Conservation (phyloP, 176 grass and related monocot genomes). For the Carex littledalei region DNA sequence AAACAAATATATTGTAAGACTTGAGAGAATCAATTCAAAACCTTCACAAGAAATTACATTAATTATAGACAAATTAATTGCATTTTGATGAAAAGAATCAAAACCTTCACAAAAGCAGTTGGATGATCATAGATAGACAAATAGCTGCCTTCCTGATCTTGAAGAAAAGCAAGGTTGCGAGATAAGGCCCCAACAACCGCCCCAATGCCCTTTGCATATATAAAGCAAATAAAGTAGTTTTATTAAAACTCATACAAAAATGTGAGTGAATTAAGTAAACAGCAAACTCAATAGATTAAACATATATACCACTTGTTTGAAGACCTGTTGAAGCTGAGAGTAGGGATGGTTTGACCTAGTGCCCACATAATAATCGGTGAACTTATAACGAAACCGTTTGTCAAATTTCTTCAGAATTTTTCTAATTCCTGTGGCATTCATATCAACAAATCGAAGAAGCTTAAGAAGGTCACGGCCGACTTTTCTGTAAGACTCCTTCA, state of each 20-base stretch:
- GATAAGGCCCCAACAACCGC: constrained; percentile 89
- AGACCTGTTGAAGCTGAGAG: constrained; percentile 86
- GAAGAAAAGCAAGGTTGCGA: constrained; percentile 70
- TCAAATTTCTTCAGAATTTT: constrained; percentile 98
- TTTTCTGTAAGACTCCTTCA: constrained; percentile 58
- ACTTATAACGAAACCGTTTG: constrained; percentile 72
- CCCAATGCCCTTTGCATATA: constrained; percentile 52
- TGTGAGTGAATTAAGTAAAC: background rate
- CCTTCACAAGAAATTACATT: background rate
- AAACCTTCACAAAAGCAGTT: constrained; percentile 53
- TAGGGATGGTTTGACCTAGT: constrained; percentile 86
- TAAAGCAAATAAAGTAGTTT: constrained; percentile 1
- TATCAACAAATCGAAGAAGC: constrained; percentile 81
- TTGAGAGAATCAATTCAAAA: background rate
- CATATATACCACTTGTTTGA: constrained; percentile 84
- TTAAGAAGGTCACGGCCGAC: constrained; percentile 71
- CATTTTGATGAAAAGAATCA: constrained; percentile 4
- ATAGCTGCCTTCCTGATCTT: constrained; percentile 59
- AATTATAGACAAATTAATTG: background rate
- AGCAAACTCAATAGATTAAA: background rate
- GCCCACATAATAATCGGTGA: constrained; percentile 85
- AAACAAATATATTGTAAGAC: background rate
- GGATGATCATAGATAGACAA: constrained; percentile 92
- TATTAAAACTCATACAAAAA: background rate
- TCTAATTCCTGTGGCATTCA: constrained; percentile 88